Evolutionary conservation across 2,329 filamentous ascomycete species (phyloP).

Genomic region (Tricladium varicosporioides): DNA sequence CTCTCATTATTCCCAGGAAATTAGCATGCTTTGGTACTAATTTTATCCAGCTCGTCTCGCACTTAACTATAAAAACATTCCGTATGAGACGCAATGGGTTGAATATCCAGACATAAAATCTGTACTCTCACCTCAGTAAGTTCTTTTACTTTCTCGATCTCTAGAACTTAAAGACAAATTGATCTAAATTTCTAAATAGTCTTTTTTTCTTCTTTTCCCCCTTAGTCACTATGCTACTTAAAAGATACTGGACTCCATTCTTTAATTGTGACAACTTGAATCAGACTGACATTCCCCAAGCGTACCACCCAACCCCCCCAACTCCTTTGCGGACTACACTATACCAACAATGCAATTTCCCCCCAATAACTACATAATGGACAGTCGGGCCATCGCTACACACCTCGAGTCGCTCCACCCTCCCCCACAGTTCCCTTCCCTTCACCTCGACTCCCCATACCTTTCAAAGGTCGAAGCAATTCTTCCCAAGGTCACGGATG

Average conservation of each 20-base stretch:
- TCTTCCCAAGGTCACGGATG: constrained; percentile 7
- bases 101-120: constrained; percentile 65
- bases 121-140: constrained; percentile 53
- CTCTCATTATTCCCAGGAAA: not conserved
- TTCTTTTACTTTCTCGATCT: constrained; percentile 14
- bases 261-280: no score
- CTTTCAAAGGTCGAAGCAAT: constrained; percentile 42
- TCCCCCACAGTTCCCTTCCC: constrained; percentile 49
- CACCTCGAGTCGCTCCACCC: constrained; percentile 60
- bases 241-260: no score
- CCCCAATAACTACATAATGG: constrained; percentile 60
- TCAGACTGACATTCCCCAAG: constrained; percentile 22
- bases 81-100: constrained; percentile 68
- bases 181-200: no score
- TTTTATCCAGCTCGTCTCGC: constrained; percentile 53
- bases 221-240: no score
- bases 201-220: no score
- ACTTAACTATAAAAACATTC: constrained; percentile 65
- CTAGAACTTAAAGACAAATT: no score
- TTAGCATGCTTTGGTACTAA: no score
- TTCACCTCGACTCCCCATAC: constrained; percentile 55
- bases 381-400: constrained; percentile 58
- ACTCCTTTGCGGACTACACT: constrained; percentile 47
- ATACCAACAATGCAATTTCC: constrained; percentile 55
- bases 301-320: constrained; percentile 40